A percentile compares a stretch with the other conserved stretches of the same genome.
phyloP scores from a whole-genome alignment of 2,329 filamentous ascomycete genomes.

The Epicoccum sorghinum region DNA sequence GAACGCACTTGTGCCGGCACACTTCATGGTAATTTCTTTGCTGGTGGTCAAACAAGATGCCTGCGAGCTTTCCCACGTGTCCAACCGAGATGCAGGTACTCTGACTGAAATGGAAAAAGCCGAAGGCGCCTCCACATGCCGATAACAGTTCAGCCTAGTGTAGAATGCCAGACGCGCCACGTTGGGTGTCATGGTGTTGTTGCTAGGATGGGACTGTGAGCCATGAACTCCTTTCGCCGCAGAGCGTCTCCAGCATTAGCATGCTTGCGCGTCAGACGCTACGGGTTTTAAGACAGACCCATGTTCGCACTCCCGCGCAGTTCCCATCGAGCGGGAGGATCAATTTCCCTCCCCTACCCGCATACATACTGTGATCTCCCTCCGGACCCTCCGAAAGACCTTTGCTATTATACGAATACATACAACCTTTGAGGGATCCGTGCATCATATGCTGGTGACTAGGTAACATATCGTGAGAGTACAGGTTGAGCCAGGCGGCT shows the following conservation, averaged over 20 bases:
- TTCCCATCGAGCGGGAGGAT: conserved; percentile 6
- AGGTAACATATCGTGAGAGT: not conserved
- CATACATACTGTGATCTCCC: conserved; percentile 5
- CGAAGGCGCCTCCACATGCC: conserved; percentile 10
- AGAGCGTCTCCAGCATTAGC: not conserved
- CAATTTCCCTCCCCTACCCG: conserved; percentile 6
- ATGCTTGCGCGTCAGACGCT: not conserved
- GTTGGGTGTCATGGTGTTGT: conserved; percentile 13
- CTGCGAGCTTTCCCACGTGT: not conserved
- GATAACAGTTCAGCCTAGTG: conserved; percentile 12
- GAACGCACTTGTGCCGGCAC: not conserved
- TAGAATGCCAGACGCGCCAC: conserved; percentile 10
- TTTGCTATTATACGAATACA: not conserved
- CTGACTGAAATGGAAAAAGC: not conserved
- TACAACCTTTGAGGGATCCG: conserved; percentile 1
- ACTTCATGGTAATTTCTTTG: not conserved
- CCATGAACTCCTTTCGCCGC: conserved; percentile 4
- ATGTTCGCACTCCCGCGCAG: conserved; percentile 5
- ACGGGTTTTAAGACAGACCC: conserved; percentile 13
- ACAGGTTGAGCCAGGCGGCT: conserved; percentile 3
- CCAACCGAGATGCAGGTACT: conserved; percentile 3
- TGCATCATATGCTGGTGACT: conserved; percentile 4
- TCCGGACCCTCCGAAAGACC: not conserved
- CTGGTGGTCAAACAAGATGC: conserved; percentile 3
- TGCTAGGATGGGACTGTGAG: conserved; percentile 3